Evolutionary conservation across 208 protist species (phyloP).

Genomic region (Leishmania major): DNA sequence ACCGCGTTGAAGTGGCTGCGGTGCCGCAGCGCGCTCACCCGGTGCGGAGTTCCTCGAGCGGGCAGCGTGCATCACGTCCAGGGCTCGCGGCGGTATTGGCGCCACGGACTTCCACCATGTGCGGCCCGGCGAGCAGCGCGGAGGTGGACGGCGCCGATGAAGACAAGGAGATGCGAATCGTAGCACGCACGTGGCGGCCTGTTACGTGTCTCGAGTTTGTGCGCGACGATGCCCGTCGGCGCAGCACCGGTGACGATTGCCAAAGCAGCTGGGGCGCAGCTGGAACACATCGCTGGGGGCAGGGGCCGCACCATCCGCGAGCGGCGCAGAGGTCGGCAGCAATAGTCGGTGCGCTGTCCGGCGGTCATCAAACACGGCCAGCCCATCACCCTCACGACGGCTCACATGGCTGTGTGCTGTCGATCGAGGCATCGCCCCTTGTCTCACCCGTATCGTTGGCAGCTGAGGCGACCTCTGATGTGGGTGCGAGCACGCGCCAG

Average conservation of each 20-base stretch:
- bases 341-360: not conserved
- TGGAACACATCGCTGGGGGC: not conserved
- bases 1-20: not conserved
- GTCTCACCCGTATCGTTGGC: not conserved
- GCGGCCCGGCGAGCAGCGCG: not conserved
- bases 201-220: not conserved
- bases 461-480: not conserved
- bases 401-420: not conserved
- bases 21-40: not conserved
- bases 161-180: not conserved
- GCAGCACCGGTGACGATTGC: not conserved
- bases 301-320: not conserved
- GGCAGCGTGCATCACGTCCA: not conserved
- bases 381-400: not conserved
- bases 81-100: not conserved
- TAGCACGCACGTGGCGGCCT: not conserved
- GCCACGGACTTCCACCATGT: no score
- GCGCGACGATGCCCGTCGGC: not conserved
- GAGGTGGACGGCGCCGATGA: not conserved
- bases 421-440: not conserved
- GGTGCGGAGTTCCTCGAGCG: not conserved
- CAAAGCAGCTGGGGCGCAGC: not conserved
- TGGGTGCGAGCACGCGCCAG: not conserved
- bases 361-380: not conserved
- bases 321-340: not conserved